Percentiles rank a stretch among this genome's conserved stretches.
Conservation (phyloP, 2,329 filamentous ascomycete species). For the Aspergillus calidoustus region DNA sequence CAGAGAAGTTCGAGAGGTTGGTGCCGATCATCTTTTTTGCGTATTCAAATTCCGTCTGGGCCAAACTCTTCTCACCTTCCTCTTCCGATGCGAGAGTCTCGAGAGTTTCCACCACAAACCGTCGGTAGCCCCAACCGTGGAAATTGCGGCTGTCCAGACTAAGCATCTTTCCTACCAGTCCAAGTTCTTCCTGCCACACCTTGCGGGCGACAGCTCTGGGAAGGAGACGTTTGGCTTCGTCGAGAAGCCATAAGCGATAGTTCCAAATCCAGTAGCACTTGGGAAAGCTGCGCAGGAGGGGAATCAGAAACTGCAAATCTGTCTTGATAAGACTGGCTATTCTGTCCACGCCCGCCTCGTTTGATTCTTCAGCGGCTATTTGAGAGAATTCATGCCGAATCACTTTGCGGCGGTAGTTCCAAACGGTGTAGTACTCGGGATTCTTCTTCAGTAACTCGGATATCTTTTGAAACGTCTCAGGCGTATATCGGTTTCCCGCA, state of each 20-base stretch:
- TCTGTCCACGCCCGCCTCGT: conserved; percentile 49
- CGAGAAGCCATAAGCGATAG: conserved; percentile 83
- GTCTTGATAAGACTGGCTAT: conserved; percentile 63
- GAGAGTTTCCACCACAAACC: conserved; percentile 75
- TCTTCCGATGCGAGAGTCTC: conserved; percentile 58
- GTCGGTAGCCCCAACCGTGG: conserved; percentile 92
- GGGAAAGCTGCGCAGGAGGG: conserved; percentile 80
- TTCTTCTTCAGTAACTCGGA: conserved; percentile 51
- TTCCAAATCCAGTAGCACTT: conserved; percentile 99
- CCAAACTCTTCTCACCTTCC: conserved; percentile 63
- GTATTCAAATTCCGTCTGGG: conserved; percentile 82
- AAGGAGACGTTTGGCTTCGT: conserved; percentile 70
- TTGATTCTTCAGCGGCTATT: conserved; percentile 24
- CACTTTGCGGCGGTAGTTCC: conserved; percentile 67
- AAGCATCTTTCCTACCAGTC: conserved; percentile 85
- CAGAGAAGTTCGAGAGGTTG: conserved; percentile 95
- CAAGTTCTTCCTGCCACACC: conserved; percentile 85
- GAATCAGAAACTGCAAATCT: conserved; percentile 82
- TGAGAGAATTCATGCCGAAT: conserved; percentile 63
- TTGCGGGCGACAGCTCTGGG: conserved; percentile 59
- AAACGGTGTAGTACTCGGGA: conserved; percentile 55
- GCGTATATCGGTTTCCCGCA: conserved; percentile 43
- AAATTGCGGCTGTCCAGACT: conserved; percentile 87
- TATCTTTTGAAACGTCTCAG: conserved; percentile 49
- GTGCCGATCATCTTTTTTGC: conserved; percentile 83